Base-by-base conservation (phyloP, 768 basidiomycete genomes). In the Filobasidium floriforme region DNA sequence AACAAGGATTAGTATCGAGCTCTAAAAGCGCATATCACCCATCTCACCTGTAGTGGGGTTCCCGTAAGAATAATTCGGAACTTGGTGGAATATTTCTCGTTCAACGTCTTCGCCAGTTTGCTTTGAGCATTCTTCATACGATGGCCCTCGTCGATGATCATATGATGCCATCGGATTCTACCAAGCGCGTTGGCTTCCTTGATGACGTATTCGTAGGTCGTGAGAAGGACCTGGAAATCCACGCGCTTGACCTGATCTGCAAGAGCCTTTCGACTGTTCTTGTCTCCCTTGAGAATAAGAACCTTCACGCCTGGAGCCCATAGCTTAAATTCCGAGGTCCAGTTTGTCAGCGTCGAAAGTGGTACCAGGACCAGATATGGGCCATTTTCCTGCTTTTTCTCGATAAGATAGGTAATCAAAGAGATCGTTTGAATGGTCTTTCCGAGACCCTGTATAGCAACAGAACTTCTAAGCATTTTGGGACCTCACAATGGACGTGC, bases 71-170 rank as follows among this genome's bases (percentile, higher is more conserved):
- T 93, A 70, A 96, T 87, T 60, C 92, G 89, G 77, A 89, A 91
- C 63, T 89, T 87, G 22, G 90, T 91, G 76, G 92, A 89, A 73
- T 97, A 97, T 79, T 88, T 90, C 52, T 89, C 89, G 18, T 89
- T 90, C 41, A 97, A 84, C 1, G 93, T 97, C 77, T 90, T 88
- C 3, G 86, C 84, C 43, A 96, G 84, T 81, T 94, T 94, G 73
- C 81, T 90, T 84, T 80, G 91, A 15, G 86, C 92, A 76, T 97
- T 96, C 82, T 97, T 97, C 91, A 96, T 92, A 75, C 92, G 89
- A 79, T 96, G 92, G 71, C 92, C 92, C 83, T 97, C 92, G 75
- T 97, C 92, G 69, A 97, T 92, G 77, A 97, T 94, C 90, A 93
- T 94, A 76, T 97, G 93, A 9, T 93, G 80, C 92, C 92, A 97